Conservation (phyloP, 257 asterid species). For the Fraxinus pennsylvanica region DNA sequence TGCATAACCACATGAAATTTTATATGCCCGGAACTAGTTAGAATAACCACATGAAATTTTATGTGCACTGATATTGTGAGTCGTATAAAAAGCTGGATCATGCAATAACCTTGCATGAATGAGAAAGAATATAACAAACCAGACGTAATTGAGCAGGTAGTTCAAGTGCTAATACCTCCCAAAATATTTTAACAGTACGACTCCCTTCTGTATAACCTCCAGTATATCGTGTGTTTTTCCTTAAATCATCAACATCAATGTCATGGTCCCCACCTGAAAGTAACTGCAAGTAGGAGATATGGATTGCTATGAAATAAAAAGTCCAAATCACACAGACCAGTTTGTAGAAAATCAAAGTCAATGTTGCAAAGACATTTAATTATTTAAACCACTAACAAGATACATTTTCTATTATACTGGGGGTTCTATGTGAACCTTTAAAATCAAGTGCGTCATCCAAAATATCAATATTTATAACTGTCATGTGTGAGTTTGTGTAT, state of each 20-base stretch:
- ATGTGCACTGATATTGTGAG: neutral
- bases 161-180: conserved; percentile 72
- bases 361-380: conserved; percentile 16
- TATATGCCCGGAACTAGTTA: neutral
- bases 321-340: conserved; percentile 11
- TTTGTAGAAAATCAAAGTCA: conserved; percentile 10
- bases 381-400: neutral
- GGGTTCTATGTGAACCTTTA: neutral
- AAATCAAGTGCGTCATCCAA: conserved; percentile 3
- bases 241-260: conserved; percentile 87
- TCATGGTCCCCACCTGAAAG: conserved; percentile 92
- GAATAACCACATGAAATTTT: neutral
- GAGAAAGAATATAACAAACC: conserved; percentile 1
- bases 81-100: conserved; percentile 19
- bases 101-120: conserved; percentile 9
- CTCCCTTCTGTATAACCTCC: conserved; percentile 94
- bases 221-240: conserved; percentile 78
- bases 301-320: conserved; percentile 27
- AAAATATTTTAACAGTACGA: conserved; percentile 80
- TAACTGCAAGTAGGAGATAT: conserved; percentile 47
- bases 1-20: neutral
- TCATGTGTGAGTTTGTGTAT: neutral
- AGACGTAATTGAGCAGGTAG: conserved; percentile 14
- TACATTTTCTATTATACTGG: neutral
- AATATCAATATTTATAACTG: neutral